Conservation (phyloP, 1,284 basidiomycete species). For the Entoloma clypeatum region DNA sequence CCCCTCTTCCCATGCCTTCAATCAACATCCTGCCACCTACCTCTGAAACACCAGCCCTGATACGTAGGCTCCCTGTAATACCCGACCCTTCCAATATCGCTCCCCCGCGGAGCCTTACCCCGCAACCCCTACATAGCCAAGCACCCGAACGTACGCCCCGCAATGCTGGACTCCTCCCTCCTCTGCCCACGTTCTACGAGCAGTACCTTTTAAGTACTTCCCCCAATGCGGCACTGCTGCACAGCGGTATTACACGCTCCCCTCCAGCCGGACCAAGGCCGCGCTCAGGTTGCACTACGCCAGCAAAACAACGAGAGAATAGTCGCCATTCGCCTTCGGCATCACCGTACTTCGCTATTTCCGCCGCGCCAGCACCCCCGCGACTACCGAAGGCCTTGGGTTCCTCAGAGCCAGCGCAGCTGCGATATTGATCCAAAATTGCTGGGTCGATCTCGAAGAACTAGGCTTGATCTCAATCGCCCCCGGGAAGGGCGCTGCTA, state of each 20-base stretch:
- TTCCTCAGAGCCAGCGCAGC: no score
- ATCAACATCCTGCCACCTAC: conserved; percentile 1
- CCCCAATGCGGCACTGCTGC: conserved; percentile 7
- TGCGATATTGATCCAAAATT: no score
- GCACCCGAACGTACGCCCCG: conserved; percentile 8
- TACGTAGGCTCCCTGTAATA: conserved; percentile 16
- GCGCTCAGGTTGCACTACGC: conserved; percentile 8
- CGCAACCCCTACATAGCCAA: conserved; percentile 5
- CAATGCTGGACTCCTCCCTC: conserved; percentile 5
- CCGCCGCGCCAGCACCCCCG: conserved; percentile 7
- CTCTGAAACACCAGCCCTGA: conserved; percentile 5
- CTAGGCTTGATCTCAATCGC: no score
- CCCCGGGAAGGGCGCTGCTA: no score
- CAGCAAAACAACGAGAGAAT: conserved; percentile 2
- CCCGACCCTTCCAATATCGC: conserved; percentile 7
- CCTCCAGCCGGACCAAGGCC: conserved; percentile 18
- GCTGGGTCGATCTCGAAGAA: no score
- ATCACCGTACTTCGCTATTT: conserved; percentile 3
- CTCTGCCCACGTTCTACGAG: conserved; percentile 2
- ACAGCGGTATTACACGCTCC: conserved; percentile 12
- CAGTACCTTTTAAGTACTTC: conserved; percentile 5
- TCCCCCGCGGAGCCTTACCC: conserved; percentile 5
- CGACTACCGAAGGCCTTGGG: no score
- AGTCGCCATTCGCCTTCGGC: conserved; percentile 8
- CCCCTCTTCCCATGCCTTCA: not conserved